These are phyloP conservation scores for Entomortierella chlamydospora DNA, from an alignment of 192 early-diverging fungal species.

Conservation along the genomic window DNA sequence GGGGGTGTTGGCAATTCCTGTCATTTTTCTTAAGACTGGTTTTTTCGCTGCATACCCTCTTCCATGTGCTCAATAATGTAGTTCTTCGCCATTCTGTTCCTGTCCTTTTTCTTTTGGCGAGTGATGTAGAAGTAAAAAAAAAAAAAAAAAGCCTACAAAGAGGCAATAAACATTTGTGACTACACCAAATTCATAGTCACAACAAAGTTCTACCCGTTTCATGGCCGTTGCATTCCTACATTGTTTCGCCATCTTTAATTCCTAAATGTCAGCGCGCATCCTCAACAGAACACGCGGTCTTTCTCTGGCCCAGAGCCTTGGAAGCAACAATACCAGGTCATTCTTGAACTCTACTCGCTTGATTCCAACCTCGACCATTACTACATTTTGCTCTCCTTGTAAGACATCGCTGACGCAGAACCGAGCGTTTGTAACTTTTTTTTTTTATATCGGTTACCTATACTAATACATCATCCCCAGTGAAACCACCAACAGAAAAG, in stretches of 20 bases:
- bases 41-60: constrained; percentile 48
- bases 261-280: constrained; percentile 22
- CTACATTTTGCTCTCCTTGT: constrained; percentile 22
- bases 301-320: background rate
- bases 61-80: constrained; percentile 87
- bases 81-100: constrained; percentile 44
- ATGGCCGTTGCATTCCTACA: too few species aligned
- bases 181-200: background rate
- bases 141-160: constrained; percentile 6
- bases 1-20: too few species aligned
- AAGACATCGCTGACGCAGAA: too few species aligned
- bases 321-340: background rate
- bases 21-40: background rate
- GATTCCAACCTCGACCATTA: background rate
- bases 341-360: background rate
- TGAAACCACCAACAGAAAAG: constrained; percentile 36
- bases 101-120: background rate
- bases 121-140: constrained; percentile 15
- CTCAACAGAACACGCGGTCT: background rate
- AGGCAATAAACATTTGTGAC: constrained; percentile 3
- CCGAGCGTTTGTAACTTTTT: too few species aligned
- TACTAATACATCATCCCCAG: constrained; percentile 5
- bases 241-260: too few species aligned
- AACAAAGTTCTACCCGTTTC: background rate
- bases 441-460: too few species aligned